Conservation (phyloP, 2,329 filamentous ascomycete species). For the Cryphonectria naterciae region DNA sequence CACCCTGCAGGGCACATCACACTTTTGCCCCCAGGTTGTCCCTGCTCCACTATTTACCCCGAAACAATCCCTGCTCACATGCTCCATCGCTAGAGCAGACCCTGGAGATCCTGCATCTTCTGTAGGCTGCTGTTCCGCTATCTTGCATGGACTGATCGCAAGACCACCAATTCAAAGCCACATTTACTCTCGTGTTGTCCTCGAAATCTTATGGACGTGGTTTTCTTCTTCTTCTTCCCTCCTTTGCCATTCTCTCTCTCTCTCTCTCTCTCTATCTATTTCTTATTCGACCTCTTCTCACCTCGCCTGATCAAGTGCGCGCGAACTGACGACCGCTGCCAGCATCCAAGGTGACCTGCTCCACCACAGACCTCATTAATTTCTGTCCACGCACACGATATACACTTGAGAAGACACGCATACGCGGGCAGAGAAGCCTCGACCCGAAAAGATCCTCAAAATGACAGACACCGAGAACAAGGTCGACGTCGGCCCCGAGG, state of each 20-base stretch:
- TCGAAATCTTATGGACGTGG: not conserved
- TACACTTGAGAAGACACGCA: not conserved
- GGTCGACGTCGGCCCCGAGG: conserved; percentile 13
- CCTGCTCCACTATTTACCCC: not conserved
- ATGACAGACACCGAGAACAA: conserved; percentile 23
- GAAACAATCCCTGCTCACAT: not conserved
- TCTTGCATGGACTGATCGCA: not conserved
- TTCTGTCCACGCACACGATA: not conserved
- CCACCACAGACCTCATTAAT: not conserved
- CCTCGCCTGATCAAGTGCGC: not conserved
- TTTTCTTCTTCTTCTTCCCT: not conserved
- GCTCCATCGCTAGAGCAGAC: not conserved
- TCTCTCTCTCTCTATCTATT: not conserved
- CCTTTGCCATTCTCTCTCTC: not conserved
- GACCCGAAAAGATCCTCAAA: not conserved
- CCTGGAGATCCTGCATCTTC: conserved; percentile 1
- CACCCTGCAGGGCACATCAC: not conserved
- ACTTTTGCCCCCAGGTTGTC: not conserved
- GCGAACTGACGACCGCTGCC: not conserved
- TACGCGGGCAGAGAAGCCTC: not conserved
- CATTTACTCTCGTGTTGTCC: not conserved
- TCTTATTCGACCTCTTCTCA: not conserved
- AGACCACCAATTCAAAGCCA: not conserved
- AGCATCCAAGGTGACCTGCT: not conserved
- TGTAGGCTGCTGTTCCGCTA: not conserved